Evolutionary conservation across 2,329 filamentous ascomycete genomes (phyloP), one percentile per base, ranked within the genome.

Genomic region (Eurotiales sp.): DNA sequence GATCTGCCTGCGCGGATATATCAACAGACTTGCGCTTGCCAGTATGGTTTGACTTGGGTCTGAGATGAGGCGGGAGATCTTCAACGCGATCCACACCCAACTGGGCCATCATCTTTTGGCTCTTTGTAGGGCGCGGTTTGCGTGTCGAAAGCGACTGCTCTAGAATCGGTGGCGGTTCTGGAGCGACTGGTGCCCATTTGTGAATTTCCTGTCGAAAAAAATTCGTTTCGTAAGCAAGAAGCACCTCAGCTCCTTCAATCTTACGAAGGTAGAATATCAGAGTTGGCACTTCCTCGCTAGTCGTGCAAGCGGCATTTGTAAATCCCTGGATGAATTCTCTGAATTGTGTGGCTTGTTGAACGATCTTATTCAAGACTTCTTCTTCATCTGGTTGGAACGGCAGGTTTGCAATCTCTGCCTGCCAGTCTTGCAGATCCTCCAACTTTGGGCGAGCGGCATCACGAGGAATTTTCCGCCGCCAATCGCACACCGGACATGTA

Each of bases 301-400:
- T 95, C 1, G 86, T 86, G 65, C 90, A 82, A 19, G 90, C 75
- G 2, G 88, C 86, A 63, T 90, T 93, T 67, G 91, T 91, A 65
- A 88, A 91, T 4, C 82, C 80, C 11, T 83, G 77, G 50, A 99
- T 85, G 61, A 90, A 92, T 27, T 88, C 84, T 42, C 92, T 84
- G 73, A 97, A 99, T 2, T 82, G 82, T 57, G 86, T 82, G 3
- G 91, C 92, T 59, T 90, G 88, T 50, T 90, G 82, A 64, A 96
- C 88, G 55, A 99, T 96, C 42, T 83, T 85, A n/a, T 83, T 80
- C 4, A 99, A 77, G 0, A 91, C 82, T 6, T 91, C 85, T 68
- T 97, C 90, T 67, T 99, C 93, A 56, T 97, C 93, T 0, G 93
- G 92, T 62, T 96, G 93, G 74, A 99, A 99, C 0, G 93, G 93